Evolutionary conservation across 2,329 filamentous ascomycete species (phyloP).

Genomic region (Sphaerulina musiva): DNA sequence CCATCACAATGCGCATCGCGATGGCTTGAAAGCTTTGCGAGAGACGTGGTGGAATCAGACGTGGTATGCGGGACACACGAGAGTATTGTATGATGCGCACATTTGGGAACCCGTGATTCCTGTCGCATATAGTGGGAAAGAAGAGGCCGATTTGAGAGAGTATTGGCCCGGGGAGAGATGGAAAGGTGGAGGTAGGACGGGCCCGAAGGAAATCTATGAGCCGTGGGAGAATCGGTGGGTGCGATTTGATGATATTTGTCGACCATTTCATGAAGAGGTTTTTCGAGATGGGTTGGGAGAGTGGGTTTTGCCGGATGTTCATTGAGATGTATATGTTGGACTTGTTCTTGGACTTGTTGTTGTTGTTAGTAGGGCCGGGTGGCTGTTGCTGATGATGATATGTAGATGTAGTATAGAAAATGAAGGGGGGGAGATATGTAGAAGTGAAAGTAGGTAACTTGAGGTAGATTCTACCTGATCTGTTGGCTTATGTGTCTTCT

Average conservation of each 20-base stretch:
- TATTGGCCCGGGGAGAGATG: constrained; percentile 42
- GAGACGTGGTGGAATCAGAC: constrained; percentile 24
- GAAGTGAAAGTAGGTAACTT: too few species aligned
- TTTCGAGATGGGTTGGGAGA: constrained; percentile 42
- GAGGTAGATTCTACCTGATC: too few species aligned
- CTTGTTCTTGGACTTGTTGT: too few species aligned
- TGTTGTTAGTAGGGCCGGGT: too few species aligned
- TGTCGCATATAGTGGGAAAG: constrained; percentile 35
- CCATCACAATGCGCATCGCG: constrained; percentile 24
- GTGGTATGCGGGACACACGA: constrained; percentile 21
- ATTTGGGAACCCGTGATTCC: constrained; percentile 17
- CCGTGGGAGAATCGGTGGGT: constrained; percentile 40
- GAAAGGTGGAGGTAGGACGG: constrained; percentile 45
- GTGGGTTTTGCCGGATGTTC: constrained; percentile 26
- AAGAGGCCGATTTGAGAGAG: constrained; percentile 32
- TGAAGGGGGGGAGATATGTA: too few species aligned
- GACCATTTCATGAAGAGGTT: constrained; percentile 38
- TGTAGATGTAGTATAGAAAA: too few species aligned
- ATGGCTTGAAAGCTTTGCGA: constrained; percentile 17
- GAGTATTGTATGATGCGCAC: constrained; percentile 18
- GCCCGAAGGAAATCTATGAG: constrained; percentile 41
- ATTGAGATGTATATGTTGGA: background rate
- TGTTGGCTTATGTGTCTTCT: too few species aligned
- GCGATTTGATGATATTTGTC: constrained; percentile 41
- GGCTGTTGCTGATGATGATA: too few species aligned